These are phyloP conservation scores for Heliamphora exappendiculata DNA, from an alignment of 148 eudicot species.

Conservation along the genomic window DNA sequence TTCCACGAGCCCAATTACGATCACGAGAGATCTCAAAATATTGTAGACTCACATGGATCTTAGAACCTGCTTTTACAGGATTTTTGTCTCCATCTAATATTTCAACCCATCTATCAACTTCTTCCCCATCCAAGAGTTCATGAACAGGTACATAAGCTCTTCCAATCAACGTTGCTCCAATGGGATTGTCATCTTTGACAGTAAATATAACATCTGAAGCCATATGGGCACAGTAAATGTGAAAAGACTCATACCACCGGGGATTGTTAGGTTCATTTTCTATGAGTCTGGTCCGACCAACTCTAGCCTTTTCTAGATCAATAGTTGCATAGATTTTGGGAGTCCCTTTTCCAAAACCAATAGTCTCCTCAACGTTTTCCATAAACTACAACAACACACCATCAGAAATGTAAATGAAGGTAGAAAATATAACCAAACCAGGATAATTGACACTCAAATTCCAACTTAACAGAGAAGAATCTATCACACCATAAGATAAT, in stretches of 20 bases:
- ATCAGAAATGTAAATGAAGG: not conserved
- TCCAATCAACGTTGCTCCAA: constrained; percentile 72
- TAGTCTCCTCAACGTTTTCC: constrained; percentile 52
- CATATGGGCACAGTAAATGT: constrained; percentile 61
- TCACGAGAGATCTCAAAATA: constrained; percentile 52
- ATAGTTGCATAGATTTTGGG: constrained; percentile 65
- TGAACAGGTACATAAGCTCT: constrained; percentile 62
- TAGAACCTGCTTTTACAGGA: constrained; percentile 47
- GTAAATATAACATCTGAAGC: constrained; percentile 56
- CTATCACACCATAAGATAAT: not conserved
- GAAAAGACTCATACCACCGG: constrained; percentile 73
- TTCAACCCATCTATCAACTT: constrained; percentile 60
- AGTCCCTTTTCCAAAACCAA: constrained; percentile 66
- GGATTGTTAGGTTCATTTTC: constrained; percentile 60
- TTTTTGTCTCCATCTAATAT: constrained; percentile 54
- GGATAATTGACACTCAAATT: not conserved
- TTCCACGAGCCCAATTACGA: constrained; percentile 50
- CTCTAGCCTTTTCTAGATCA: constrained; percentile 73
- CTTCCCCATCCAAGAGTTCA: constrained; percentile 51
- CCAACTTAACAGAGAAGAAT: not conserved
- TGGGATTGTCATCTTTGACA: constrained; percentile 67
- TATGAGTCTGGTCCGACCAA: constrained; percentile 60
- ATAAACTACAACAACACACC: constrained; percentile 34
- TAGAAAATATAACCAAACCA: not conserved
- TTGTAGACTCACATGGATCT: constrained; percentile 60